Conservation (phyloP, 768 basidiomycete species). For the Tylopilus sp. region DNA sequence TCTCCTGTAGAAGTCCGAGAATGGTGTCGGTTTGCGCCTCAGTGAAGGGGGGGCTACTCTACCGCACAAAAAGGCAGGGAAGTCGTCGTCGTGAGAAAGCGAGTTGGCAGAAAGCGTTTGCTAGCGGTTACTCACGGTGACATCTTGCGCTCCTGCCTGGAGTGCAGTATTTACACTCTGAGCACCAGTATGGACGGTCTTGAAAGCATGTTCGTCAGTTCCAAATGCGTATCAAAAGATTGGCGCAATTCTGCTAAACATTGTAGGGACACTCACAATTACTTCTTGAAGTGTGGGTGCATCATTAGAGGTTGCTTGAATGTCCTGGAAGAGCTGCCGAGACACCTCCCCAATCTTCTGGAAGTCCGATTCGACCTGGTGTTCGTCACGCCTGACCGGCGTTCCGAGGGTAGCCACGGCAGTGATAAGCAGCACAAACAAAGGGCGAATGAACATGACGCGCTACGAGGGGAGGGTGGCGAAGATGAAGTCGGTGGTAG, state of each 20-base stretch:
- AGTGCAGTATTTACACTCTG: fast-evolving
- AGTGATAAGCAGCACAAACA: slow-evolving; percentile 8
- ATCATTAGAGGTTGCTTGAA: not conserved
- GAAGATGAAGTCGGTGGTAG: not conserved
- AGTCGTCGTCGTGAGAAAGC: not conserved
- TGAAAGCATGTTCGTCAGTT: not conserved
- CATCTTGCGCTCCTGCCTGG: not conserved
- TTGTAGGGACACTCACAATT: not conserved
- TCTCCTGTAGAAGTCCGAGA: fast-evolving
- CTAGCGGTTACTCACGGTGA: not conserved
- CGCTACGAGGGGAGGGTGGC: not conserved
- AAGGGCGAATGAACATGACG: slow-evolving; percentile 14
- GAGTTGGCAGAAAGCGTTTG: not conserved
- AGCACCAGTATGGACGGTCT: not conserved
- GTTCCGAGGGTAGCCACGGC: slow-evolving; percentile 10
- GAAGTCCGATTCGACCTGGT: not conserved
- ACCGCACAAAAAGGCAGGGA: not conserved
- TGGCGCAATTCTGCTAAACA: not conserved
- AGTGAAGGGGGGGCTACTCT: not conserved
- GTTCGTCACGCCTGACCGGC: slow-evolving; percentile 8
- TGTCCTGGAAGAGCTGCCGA: not conserved
- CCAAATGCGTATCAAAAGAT: not conserved
- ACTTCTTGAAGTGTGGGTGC: fast-evolving
- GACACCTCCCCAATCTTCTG: fast-evolving
- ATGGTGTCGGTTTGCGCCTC: not conserved